These are phyloP conservation scores for Thalassiosira pacifica DNA, from an alignment of 352 stramenopile species.

Conservation along the genomic window DNA sequence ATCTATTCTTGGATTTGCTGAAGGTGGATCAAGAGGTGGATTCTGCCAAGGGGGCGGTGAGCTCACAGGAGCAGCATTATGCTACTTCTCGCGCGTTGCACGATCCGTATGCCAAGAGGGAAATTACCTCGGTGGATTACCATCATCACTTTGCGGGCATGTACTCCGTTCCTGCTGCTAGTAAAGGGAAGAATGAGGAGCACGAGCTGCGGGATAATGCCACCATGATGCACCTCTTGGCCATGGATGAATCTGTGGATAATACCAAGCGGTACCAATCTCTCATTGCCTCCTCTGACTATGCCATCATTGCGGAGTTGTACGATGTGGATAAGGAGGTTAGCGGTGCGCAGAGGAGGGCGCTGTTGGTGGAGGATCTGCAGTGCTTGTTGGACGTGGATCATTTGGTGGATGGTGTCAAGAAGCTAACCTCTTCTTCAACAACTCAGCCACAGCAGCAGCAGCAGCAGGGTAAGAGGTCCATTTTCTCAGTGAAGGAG, in stretches of 20 bases:
- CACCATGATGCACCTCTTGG: slow-evolving; percentile 51
- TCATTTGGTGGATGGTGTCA: slow-evolving; percentile 36
- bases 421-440: too few species aligned
- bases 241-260: slow-evolving; percentile 56
- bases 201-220: slow-evolving; percentile 41
- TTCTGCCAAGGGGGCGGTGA: neutral
- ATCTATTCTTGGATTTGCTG: slow-evolving; percentile 56
- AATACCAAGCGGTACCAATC: slow-evolving; percentile 32
- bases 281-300: slow-evolving; percentile 23
- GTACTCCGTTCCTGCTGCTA: slow-evolving; percentile 15
- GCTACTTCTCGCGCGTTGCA: slow-evolving; percentile 28
- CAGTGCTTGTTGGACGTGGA: slow-evolving; percentile 54
- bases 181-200: neutral
- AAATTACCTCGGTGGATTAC: slow-evolving; percentile 12
- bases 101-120: slow-evolving; percentile 46
- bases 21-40: slow-evolving; percentile 49
- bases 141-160: slow-evolving; percentile 39
- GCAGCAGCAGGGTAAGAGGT: slow-evolving; percentile 15
- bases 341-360: slow-evolving; percentile 33
- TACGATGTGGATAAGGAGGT: slow-evolving; percentile 32
- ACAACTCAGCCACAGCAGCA: too few species aligned
- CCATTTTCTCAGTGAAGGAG: neutral
- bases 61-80: slow-evolving; percentile 17
- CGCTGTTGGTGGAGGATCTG: slow-evolving; percentile 45
- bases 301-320: slow-evolving; percentile 49